These are phyloP conservation scores for Chenopodium formosanum DNA, from an alignment of 148 eudicot species.

Conservation along the genomic window DNA sequence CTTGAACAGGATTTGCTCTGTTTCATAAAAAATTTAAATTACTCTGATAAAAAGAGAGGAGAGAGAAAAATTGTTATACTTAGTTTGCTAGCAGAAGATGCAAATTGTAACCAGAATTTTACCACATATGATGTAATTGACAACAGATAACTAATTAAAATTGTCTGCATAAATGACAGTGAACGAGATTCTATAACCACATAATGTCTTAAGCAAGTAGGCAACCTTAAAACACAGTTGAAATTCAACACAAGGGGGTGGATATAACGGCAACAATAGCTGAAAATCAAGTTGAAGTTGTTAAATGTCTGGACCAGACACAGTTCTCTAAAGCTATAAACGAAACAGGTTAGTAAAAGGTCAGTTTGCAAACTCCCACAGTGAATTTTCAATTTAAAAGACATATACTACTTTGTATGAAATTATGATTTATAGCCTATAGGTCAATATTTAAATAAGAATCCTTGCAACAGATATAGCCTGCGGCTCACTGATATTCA, in stretches of 20 bases:
- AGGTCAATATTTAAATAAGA: neutral
- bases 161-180: neutral
- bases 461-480: neutral
- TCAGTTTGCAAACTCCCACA: neutral
- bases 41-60: neutral
- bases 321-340: neutral
- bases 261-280: neutral
- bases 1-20: conserved; percentile 80
- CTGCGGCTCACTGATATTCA: neutral
- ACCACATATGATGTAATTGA: neutral
- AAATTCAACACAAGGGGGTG: neutral
- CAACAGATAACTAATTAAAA: neutral
- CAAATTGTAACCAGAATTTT: neutral
- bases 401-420: neutral
- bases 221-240: neutral
- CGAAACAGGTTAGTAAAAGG: neutral
- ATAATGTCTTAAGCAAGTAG: neutral
- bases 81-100: neutral
- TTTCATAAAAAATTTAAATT: neutral
- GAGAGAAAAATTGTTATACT: neutral
- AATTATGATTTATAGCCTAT: neutral
- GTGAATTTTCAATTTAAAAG: neutral
- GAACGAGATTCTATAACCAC: neutral
- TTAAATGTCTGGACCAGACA: neutral
- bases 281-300: neutral